Percentiles rank a stretch among this genome's conserved stretches.
phyloP scores from a whole-genome alignment of 257 asterid genomes.

The Oldenlandia corymbosa region DNA sequence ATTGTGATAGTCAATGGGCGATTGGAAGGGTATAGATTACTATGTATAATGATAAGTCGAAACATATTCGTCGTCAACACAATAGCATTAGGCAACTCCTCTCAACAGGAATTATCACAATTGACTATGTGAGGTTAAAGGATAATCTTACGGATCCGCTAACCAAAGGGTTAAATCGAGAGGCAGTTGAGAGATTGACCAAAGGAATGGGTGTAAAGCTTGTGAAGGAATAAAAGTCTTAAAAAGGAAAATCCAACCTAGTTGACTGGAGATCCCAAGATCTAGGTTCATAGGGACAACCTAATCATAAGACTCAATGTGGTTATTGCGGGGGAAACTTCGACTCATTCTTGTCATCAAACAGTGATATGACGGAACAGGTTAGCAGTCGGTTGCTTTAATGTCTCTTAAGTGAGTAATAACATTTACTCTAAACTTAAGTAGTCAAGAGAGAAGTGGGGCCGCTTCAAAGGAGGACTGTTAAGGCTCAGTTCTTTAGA shows the following conservation, averaged over 20 bases:
- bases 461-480: slow-evolving; percentile 1
- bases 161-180: neutral
- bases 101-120: neutral
- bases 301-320: neutral
- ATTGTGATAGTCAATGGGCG: neutral
- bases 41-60: neutral
- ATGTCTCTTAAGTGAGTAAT: neutral
- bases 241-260: neutral
- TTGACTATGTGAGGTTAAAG: neutral
- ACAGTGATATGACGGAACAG: neutral
- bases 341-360: neutral
- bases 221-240: neutral
- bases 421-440: neutral
- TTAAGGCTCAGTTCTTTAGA: neutral
- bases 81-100: neutral
- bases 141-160: neutral
- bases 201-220: neutral
- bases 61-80: neutral
- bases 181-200: neutral
- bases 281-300: slow-evolving; percentile 2
- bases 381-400: neutral
- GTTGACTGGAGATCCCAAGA: neutral
- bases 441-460: neutral
- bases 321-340: neutral
- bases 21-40: slow-evolving; percentile 1